Conservation (phyloP, 257 asterid genomes). For the Orobanche coerulescens region DNA sequence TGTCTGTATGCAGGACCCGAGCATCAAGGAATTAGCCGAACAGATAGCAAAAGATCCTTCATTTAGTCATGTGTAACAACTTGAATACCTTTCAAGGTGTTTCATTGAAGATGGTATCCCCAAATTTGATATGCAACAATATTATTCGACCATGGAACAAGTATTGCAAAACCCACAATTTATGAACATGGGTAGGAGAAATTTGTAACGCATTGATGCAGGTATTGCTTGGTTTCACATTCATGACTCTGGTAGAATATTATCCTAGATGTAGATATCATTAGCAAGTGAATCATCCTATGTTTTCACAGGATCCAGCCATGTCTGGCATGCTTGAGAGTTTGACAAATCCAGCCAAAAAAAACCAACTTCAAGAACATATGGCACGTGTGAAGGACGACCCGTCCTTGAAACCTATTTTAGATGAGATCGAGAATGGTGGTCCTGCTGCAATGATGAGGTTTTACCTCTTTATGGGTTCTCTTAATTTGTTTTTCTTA, state of each 20-base stretch:
- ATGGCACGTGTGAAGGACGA: conserved; percentile 74
- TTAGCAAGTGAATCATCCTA: conserved; percentile 7
- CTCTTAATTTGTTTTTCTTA: background rate
- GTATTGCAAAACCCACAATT: conserved; percentile 96
- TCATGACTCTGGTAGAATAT: background rate
- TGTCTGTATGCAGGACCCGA: conserved; percentile 49
- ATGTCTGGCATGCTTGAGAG: conserved; percentile 91
- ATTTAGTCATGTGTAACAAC: conserved; percentile 78
- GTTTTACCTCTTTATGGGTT: conserved; percentile 23
- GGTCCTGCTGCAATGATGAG: conserved; percentile 99
- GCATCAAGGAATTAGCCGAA: conserved; percentile 86
- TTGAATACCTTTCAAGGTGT: conserved; percentile 75
- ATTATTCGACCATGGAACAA: conserved; percentile 76
- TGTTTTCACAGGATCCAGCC: conserved; percentile 59
- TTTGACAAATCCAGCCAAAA: conserved; percentile 68
- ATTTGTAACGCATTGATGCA: conserved; percentile 76
- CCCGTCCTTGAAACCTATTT: conserved; percentile 81
- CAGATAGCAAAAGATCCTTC: conserved; percentile 85
- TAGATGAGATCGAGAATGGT: conserved; percentile 84
- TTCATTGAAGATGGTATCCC: conserved; percentile 59
- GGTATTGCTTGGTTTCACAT: conserved; percentile 33
- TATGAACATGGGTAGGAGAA: conserved; percentile 84
- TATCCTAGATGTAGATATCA: background rate
- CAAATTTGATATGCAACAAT: conserved; percentile 69
- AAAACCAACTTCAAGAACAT: conserved; percentile 78